These are phyloP conservation scores for Asterochloris sp. DNA, from an alignment of 139 green algal genomes.

Conservation along the genomic window DNA sequence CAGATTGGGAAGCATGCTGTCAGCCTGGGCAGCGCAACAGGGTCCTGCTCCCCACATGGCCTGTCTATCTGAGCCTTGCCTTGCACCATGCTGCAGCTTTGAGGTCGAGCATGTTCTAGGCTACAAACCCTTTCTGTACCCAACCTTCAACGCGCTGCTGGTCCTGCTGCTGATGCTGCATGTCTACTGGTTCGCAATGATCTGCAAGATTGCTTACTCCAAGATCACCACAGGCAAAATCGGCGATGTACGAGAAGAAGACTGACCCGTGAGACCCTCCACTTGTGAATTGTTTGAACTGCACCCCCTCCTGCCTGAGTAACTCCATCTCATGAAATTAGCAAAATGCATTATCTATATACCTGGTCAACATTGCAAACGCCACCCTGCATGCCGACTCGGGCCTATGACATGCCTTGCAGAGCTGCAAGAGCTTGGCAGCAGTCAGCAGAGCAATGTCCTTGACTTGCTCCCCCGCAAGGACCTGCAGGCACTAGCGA, in stretches of 20 bases:
- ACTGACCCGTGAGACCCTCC: background rate
- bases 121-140: constrained; percentile 30
- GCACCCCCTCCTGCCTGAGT: no score
- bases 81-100: constrained; percentile 16
- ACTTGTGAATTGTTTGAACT: no score
- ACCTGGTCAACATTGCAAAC: no score
- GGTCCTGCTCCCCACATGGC: no score
- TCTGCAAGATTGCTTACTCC: constrained; percentile 42
- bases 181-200: constrained; percentile 78
- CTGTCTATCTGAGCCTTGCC: background rate
- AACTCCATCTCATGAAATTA: no score
- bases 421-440: no score
- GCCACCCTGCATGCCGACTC: no score
- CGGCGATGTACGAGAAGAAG: constrained; percentile 54
- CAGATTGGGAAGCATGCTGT: no score
- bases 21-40: no score
- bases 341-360: no score
- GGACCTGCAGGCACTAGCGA: constrained; percentile 13
- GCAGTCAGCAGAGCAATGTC: no score
- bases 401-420: no score
- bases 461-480: constrained; percentile 6
- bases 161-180: constrained; percentile 61
- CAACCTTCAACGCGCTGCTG: constrained; percentile 48
- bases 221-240: constrained; percentile 31
- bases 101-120: constrained; percentile 33